phyloP scores from a whole-genome alignment of 495 filamentous ascomycete species.

The Cercophora samala region DNA sequence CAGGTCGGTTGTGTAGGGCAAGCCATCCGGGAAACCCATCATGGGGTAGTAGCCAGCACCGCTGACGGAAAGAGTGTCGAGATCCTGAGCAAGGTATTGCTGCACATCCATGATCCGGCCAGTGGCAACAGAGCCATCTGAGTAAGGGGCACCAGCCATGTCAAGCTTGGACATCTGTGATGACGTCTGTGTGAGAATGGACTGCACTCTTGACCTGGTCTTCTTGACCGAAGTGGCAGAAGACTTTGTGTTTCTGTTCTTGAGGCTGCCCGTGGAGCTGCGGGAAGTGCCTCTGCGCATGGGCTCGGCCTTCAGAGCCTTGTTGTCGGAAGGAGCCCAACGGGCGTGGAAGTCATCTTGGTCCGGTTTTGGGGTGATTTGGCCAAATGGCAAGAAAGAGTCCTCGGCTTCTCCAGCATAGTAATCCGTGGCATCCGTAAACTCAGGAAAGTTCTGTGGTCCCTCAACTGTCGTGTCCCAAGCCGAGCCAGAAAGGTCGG shows the following conservation, averaged over 20 bases:
- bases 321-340: constrained; percentile 41
- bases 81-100: constrained; percentile 46
- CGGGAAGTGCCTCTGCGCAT: constrained; percentile 49
- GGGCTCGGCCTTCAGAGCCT: constrained; percentile 41
- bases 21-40: constrained; percentile 42
- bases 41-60: constrained; percentile 39
- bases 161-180: constrained; percentile 49
- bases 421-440: constrained; percentile 34
- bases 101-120: constrained; percentile 45
- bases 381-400: constrained; percentile 46
- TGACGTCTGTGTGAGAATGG: constrained; percentile 42
- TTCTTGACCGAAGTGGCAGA: constrained; percentile 38
- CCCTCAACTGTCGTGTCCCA: constrained; percentile 53
- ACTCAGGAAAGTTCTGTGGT: constrained; percentile 51
- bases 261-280: constrained; percentile 48
- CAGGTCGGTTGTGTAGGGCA: constrained; percentile 39
- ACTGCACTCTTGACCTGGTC: constrained; percentile 43
- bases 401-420: constrained; percentile 47
- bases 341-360: constrained; percentile 46
- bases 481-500: constrained; percentile 48
- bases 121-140: constrained; percentile 24
- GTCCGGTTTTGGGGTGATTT: constrained; percentile 50
- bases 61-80: constrained; percentile 40
- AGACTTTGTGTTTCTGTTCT: constrained; percentile 45
- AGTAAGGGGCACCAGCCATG: constrained; percentile 43